Evolutionary conservation across 2,329 filamentous ascomycete genomes (phyloP), one percentile per base, ranked within the genome.

Genomic region (Neonectria punicea): DNA sequence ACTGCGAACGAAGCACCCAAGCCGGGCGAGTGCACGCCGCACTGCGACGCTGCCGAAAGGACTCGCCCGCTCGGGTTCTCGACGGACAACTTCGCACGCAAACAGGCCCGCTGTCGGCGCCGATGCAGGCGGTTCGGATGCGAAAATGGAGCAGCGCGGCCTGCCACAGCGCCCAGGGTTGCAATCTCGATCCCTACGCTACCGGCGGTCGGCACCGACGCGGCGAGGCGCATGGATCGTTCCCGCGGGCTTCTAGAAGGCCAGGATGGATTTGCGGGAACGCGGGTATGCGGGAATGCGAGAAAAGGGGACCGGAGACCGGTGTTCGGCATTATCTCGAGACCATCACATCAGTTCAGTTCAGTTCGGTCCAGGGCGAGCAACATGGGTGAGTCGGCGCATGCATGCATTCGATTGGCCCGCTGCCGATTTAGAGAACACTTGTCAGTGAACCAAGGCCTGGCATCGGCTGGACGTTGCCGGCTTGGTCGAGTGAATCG

Each of bases 221-320:
- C 67, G 53, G 54, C 62, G 67, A 57, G 39, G 54, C 36, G 28
- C 53, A 58, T 25, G 25, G 25, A 25, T 54, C 44, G 53, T 66
- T 65, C 71, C 69, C 63, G 62, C 65, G 61, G 58, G 43, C 65
- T 73, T 74, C 70, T 68, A 70, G 71, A 73, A 73, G 57, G 39
- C 39, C 18, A n/a, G n/a, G 5, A 18, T 43, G 10, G 22, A 22
- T 22, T 22, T 30, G 53, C 49, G 49, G 34, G 63, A 61, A 66
- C 20, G 30, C 34, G 20, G 14, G n/a, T 34, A 32, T 39, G 43
- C 34, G 20, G 14, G n/a, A 46, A 32, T 16, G 43, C 39, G 39
- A 20, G 39, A 43, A 20, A 43, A 20, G 16, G 47, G 28, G 60
- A 8, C 18, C 25, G 25, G 30, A 36, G 47, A 30, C 59, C 58